Evolutionary conservation across 73 alveolate genomes (phyloP).

Genomic region (Paramecium primaurelia): DNA sequence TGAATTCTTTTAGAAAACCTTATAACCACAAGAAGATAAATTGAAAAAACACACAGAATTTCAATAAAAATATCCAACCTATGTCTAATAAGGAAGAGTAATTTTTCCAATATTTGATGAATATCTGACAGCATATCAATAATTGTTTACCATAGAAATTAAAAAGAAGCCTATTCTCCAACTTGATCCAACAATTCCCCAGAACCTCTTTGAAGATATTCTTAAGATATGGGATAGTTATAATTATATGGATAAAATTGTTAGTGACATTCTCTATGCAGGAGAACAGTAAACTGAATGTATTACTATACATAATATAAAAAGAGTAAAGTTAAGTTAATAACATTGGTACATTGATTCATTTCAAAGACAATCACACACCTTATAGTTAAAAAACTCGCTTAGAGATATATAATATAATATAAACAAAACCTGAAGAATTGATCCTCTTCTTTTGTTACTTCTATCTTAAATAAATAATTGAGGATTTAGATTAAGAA

Average conservation of each 20-base stretch:
- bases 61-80: slow-evolving; percentile 42
- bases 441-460: slow-evolving; percentile 9
- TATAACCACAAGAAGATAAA: slow-evolving; percentile 25
- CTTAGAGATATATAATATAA: not conserved
- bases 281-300: not conserved
- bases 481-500: slow-evolving; percentile 19
- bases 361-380: slow-evolving; percentile 7
- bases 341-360: slow-evolving; percentile 37
- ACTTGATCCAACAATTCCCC: not conserved
- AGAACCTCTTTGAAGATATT: not conserved
- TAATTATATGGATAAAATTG: slow-evolving; percentile 30
- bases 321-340: not conserved
- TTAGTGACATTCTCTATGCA: slow-evolving; percentile 20
- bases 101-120: slow-evolving; percentile 34
- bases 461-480: slow-evolving; percentile 16
- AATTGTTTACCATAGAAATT: slow-evolving; percentile 7
- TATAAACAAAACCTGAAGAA: not conserved
- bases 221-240: slow-evolving; percentile 36
- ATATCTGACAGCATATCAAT: slow-evolving; percentile 33
- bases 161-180: slow-evolving; percentile 23
- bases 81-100: slow-evolving; percentile 27
- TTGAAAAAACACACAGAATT: slow-evolving; percentile 18
- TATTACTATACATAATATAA: not conserved
- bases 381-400: slow-evolving; percentile 21
- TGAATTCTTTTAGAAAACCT: slow-evolving; percentile 3